Evolutionary conservation across 192 early-diverging fungal genomes (phyloP).

Genomic region (Chytriomyces confervae): DNA sequence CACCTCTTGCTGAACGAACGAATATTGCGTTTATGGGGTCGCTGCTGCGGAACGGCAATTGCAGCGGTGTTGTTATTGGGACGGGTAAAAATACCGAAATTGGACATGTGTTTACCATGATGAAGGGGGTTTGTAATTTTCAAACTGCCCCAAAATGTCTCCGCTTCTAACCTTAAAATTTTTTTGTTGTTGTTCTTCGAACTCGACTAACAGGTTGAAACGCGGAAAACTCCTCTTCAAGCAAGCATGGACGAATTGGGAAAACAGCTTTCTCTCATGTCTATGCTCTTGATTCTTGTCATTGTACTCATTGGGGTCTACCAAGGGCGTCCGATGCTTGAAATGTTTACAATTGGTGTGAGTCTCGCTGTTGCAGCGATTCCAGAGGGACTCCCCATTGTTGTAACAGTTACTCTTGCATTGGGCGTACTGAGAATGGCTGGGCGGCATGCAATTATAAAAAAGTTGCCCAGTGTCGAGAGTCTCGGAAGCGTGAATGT

Average conservation of each 20-base stretch:
- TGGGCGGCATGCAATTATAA: constrained; percentile 88
- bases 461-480: constrained; percentile 94
- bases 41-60: constrained; percentile 85
- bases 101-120: constrained; percentile 91
- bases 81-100: constrained; percentile 91
- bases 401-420: constrained; percentile 95
- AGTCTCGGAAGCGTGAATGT: constrained; percentile 93
- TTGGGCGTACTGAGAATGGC: constrained; percentile 93
- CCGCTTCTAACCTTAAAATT: not conserved
- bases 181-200: not conserved
- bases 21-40: constrained; percentile 98
- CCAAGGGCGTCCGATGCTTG: constrained; percentile 87
- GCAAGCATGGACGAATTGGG: constrained; percentile 94
- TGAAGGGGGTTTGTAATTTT: constrained; percentile 73
- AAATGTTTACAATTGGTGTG: constrained; percentile 96
- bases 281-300: constrained; percentile 83
- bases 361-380: constrained; percentile 97
- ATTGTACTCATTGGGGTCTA: constrained; percentile 86
- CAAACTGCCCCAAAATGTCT: too few relatives aligned
- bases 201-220: constrained; percentile 65
- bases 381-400: constrained; percentile 96
- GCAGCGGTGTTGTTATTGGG: constrained; percentile 87
- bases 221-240: constrained; percentile 90
- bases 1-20: constrained; percentile 69
- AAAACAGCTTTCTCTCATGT: constrained; percentile 81